Evolutionary conservation across 1,139 yeast genomes (phyloP).

Genomic region (Yamadazyma oceani): DNA sequence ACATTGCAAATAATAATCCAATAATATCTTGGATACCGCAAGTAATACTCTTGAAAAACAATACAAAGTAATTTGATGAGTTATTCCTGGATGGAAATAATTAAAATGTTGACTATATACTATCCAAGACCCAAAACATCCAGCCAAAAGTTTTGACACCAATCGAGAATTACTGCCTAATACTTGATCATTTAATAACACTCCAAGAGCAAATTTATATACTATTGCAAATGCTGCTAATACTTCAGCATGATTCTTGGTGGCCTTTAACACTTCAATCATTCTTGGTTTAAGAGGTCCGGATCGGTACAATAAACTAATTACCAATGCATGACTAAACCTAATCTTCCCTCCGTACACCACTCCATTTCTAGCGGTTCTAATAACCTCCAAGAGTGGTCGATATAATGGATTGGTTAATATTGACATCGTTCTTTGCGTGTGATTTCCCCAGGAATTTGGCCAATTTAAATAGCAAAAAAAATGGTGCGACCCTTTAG

Average conservation of each 20-base stretch:
- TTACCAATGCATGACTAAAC: conserved; percentile 72
- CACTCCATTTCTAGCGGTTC: conserved; percentile 51
- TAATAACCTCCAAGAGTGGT: conserved; percentile 39
- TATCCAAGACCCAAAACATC: conserved; percentile 61
- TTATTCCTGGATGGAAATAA: conserved; percentile 49
- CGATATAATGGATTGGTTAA: conserved; percentile 32
- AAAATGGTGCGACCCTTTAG: too few species aligned
- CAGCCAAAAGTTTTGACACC: conserved; percentile 55
- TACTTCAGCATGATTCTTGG: conserved; percentile 65
- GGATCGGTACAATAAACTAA: conserved; percentile 55
- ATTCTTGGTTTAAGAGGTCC: conserved; percentile 50
- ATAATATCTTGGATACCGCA: conserved; percentile 50
- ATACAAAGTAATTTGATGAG: conserved; percentile 61
- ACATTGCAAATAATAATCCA: conserved; percentile 39
- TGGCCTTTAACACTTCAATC: conserved; percentile 52
- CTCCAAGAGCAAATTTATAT: conserved; percentile 45
- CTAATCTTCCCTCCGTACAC: conserved; percentile 76
- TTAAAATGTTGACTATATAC: conserved; percentile 62
- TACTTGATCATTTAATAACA: conserved; percentile 34
- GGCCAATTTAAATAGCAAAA: too few species aligned
- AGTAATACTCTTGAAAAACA: conserved; percentile 59
- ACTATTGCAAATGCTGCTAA: conserved; percentile 66
- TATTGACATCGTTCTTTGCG: conserved; percentile 18
- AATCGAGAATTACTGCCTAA: conserved; percentile 33
- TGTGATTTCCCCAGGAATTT: too few species aligned